Evolutionary conservation across 2,329 filamentous ascomycete species (phyloP), one percentile per base, ranked within the genome.

Genomic region (Colletotrichum coccodes): DNA sequence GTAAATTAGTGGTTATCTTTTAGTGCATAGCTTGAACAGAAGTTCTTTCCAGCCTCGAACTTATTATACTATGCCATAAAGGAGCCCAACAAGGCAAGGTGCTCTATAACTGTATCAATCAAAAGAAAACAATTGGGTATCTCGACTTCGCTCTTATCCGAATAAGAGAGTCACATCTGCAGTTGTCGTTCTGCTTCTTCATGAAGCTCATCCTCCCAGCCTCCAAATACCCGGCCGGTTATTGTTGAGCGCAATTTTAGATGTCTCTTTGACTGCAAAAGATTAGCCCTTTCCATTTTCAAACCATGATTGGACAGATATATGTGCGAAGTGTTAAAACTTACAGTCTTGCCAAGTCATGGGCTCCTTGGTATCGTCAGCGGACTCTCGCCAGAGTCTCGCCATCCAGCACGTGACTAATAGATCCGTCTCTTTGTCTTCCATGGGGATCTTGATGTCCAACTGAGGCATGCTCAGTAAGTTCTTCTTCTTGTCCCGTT

Each of bases 331-430:
- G 23, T 2, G 32, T 6, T 2, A 9, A 23, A 3, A 60, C 60
- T 36, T 40, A 76, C 76, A 73, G 7, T 74, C 72, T 5, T 73
- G 61, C 75, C 76, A 76, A 5, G 65, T 71, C 52, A 74, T 53
- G 1, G 73, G 64, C 14, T 74, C 71, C n/a, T 71, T 72, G 18
- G 71, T 49, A n/a, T 76, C 72, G 3, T 68, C 71, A 44, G 70
- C 63, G 0, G 74, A 72, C 52, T 76, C 73, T 12, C 71, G 74
- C 76, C 75, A 78, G 4, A 77, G 26, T 5, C 76, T 66, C 3
- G 75, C 75, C 57, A 73, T 73, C 76, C 76, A 78, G 9, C 75
- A 75, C 0, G 75, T 63, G 0, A 78, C 75, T 14, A 78, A 44
- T 2, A 78, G 58, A 68, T 78, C 76, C 40, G 77, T 64, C 9